Evolutionary conservation across 352 stramenopile genomes (phyloP), one percentile per base, ranked within the genome.

Genomic region (Pythium sukuiense): DNA sequence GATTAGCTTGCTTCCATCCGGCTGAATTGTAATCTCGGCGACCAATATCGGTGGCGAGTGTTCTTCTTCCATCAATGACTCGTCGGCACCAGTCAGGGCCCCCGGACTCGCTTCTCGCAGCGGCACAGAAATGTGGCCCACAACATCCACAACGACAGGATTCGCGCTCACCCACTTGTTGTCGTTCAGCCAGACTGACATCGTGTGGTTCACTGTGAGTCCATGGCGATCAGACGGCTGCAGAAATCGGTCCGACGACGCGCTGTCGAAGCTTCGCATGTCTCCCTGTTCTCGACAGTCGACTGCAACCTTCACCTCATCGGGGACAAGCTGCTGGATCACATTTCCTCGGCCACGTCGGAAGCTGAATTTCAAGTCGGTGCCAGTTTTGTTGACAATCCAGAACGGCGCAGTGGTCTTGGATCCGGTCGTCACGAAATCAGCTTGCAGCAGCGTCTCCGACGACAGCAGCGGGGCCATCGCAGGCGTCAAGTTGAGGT

Each of bases 381-480:
- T 79, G 3, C 88, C 88, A 26, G 87, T 93, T 30, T 88, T 91
- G 72, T 96, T 96, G 57, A 95, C 80, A 61, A 96, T 83, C 88
- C 88, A 96, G 55, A 96, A 96, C n/a, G 88, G 88, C 20, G 88
- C 79, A 5, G 85, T 95, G 4, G 86, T 92, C 63, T 95, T 96
- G 6, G 85, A 93, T 7, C 88, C 85, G 3, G 85, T 91, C 0
- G 88, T 93, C 55, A 96, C 86, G 58, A 95, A 93, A 61, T 96
- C 88, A 55, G 85, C 86, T 77, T 92, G 84, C 46, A 80, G 85
- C 45, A 96, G 63, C 26, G 86, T 76, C 14, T 96, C 84, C 0
- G 85, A 89, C 6, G 87, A 95, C 54, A 96, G 55, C 13, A 96
- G 70, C 30, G 85, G 88, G 7, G 88, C 86, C 88, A 96, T 96